Evolutionary conservation across 495 filamentous ascomycete genomes (phyloP), one percentile per base, ranked within the genome.

Genomic region (Xylaria grammica): DNA sequence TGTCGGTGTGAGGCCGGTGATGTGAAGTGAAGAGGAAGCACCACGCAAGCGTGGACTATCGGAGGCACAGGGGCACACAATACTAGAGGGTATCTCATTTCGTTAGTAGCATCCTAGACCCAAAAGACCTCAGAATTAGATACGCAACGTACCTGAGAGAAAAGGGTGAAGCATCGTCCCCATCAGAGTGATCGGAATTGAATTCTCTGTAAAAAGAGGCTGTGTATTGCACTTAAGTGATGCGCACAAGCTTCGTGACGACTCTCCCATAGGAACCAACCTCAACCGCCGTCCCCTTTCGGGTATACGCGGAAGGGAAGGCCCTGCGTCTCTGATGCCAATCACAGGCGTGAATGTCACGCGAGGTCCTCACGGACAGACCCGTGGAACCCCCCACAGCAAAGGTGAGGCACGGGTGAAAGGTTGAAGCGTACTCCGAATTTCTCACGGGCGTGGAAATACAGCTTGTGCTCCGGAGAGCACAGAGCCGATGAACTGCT

Each of bases 211-310:
- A 77, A 72, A 68, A 82, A 84, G 84, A 97, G 89, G 93, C 94
- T 86, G 92, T 94, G 91, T 93, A 98, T 98, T 94, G 94, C 90
- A 97, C 94, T 98, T 84, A 94, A 95, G 92, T 97, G 91, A 65
- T 74, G 84, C 79, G 87, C 90, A 94, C 91, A 88, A 93, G 92
- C 91, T 94, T 89, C 90, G 91, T 91, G 92, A 90, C 85, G 89
- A 86, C 91, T 86, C 88, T 92, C 90, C 90, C 90, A 91, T 85
- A 90, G 88, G 86, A 85, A 82, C 70, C 68, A 56, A 68, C 66
- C 69, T 68, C 62, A 65, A 50, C 53, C 71, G 69, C 66, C 74
- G 74, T 74, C 74, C 72, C 77, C 74, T 67, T 67, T 68, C 63
- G 75, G 75, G 71, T 77, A 81, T 75, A 71, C 74, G 75, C 71